A percentile compares a stretch with the other conserved stretches of the same genome.
phyloP scores from a whole-genome alignment of 139 green algal species.

The Raphidocelis subcapitata region DNA sequence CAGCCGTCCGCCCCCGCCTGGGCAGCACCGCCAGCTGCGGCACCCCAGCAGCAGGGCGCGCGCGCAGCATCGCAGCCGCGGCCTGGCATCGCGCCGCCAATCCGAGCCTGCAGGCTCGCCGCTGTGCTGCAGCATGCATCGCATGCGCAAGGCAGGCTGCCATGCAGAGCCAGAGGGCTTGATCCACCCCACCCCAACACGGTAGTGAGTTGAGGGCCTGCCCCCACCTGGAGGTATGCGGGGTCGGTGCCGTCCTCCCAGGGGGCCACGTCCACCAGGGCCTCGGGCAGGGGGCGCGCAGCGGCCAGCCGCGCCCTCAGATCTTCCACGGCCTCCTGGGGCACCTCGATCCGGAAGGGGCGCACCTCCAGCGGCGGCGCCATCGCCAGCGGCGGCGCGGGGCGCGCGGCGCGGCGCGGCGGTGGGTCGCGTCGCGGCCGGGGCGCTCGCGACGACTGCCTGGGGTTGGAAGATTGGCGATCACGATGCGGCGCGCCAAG shows the following conservation, averaged over 20 bases:
- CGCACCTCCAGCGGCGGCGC: too few species aligned
- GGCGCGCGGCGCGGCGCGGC: too few species aligned
- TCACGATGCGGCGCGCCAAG: too few species aligned
- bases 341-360: background rate
- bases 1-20: background rate
- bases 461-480: too few species aligned
- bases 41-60: background rate
- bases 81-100: background rate
- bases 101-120: background rate
- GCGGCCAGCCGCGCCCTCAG: background rate
- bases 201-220: too few species aligned
- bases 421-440: too few species aligned
- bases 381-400: too few species aligned
- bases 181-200: too few species aligned
- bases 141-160: background rate
- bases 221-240: conserved; percentile 18
- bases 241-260: conserved; percentile 27
- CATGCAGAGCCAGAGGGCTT: background rate
- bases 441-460: too few species aligned
- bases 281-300: background rate
- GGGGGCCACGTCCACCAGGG: background rate
- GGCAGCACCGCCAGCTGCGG: background rate
- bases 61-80: background rate
- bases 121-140: background rate
- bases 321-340: background rate